phyloP scores from a whole-genome alignment of 1,284 basidiomycete species.

The Malassezia obtusa region DNA sequence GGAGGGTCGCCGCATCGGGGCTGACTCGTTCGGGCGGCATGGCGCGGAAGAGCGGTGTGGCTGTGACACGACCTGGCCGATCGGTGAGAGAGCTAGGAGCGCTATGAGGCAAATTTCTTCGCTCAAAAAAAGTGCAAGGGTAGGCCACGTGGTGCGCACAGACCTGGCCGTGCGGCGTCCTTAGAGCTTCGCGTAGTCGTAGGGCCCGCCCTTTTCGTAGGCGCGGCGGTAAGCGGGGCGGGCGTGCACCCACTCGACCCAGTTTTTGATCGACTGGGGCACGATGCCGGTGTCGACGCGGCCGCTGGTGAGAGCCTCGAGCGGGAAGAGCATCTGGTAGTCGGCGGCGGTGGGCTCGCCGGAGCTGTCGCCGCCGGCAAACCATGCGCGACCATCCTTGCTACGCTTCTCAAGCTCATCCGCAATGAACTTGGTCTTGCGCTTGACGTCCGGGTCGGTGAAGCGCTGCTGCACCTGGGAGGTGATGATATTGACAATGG shows the following conservation, averaged over 20 bases:
- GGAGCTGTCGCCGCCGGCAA: conserved; percentile 43
- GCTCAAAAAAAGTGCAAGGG: not conserved
- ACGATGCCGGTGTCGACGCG: conserved; percentile 10
- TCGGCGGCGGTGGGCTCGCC: conserved; percentile 43
- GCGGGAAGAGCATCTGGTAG: conserved; percentile 44
- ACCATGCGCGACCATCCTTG: conserved; percentile 24
- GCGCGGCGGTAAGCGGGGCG: conserved; percentile 37
- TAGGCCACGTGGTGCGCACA: not conserved
- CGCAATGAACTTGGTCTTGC: conserved; percentile 25
- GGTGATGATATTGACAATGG: conserved; percentile 31
- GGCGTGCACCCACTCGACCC: conserved; percentile 34
- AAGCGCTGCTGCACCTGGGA: conserved; percentile 22
- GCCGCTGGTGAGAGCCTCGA: conserved; percentile 33
- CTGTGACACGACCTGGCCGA: no score
- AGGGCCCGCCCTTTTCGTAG: conserved; percentile 38
- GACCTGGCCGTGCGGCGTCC: not conserved
- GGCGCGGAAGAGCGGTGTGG: no score
- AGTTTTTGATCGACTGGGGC: conserved; percentile 27
- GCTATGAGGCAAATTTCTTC: not conserved
- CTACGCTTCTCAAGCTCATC: conserved; percentile 26
- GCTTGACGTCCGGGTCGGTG: conserved; percentile 33
- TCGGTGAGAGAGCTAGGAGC: no score
- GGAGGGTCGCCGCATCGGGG: no score
- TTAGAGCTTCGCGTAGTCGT: conserved; percentile 25
- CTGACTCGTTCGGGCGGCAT: no score